These are phyloP conservation scores for Lagenaria siceraria DNA, from an alignment of 306 rosid species.

Conservation along the genomic window DNA sequence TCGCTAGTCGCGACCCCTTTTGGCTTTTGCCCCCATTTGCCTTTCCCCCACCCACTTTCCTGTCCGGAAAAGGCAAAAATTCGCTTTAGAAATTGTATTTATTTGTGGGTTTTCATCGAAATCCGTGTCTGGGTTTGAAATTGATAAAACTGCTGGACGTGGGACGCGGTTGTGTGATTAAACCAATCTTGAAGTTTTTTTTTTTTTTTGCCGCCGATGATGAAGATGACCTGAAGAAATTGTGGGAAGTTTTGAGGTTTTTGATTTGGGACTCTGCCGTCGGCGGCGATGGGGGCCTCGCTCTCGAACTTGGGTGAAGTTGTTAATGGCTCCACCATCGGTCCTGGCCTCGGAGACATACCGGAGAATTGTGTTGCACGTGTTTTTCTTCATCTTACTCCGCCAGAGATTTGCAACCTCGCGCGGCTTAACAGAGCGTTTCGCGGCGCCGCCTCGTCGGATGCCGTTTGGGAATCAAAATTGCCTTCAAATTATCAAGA, in stretches of 20 bases:
- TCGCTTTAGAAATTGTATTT: neutral
- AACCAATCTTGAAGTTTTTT: neutral
- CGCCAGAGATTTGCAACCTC: conserved; percentile 85
- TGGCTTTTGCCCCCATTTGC: neutral
- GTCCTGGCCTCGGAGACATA: conserved; percentile 86
- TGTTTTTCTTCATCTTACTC: conserved; percentile 62
- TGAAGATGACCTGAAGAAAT: neutral
- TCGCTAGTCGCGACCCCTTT: neutral
- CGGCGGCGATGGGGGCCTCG: conserved; percentile 57
- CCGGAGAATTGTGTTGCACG: conserved; percentile 90
- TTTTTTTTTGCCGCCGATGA: neutral
- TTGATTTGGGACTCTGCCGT: neutral
- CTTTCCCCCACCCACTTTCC: neutral
- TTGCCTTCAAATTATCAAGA: conserved; percentile 62
- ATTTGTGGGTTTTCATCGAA: neutral
- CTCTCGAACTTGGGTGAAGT: conserved; percentile 52
- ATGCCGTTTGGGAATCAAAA: conserved; percentile 71
- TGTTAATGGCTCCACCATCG: conserved; percentile 36
- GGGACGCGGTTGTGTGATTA: neutral
- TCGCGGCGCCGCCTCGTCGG: conserved; percentile 87
- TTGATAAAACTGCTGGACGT: neutral
- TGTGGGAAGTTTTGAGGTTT: neutral
- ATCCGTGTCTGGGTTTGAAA: neutral
- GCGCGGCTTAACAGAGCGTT: conserved; percentile 76
- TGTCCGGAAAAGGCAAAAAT: neutral